Conservation (phyloP, 768 basidiomycete species). For the Boletus rubropictus region DNA sequence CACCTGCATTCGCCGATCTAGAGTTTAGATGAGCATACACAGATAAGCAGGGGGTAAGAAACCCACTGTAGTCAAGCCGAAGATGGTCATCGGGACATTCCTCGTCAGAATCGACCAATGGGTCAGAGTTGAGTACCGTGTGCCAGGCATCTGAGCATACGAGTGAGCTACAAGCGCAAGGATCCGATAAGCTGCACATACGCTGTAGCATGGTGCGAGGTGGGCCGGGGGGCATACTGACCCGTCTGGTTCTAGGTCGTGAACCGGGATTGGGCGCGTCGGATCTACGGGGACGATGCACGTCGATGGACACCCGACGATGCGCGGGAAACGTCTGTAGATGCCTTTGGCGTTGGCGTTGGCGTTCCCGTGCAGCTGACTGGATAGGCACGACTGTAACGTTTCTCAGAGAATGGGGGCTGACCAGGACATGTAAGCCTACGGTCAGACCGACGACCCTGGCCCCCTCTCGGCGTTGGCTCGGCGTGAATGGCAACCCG, state of each 20-base stretch:
- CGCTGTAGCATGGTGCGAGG: conserved; percentile 62
- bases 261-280: conserved; percentile 18
- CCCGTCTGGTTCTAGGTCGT: conserved; percentile 22
- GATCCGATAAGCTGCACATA: conserved; percentile 31
- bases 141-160: conserved; percentile 65
- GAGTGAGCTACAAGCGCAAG: conserved; percentile 3
- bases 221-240: conserved; percentile 25
- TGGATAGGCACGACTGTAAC: conserved; percentile 19
- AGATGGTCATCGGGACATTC: conserved; percentile 60
- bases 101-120: conserved; percentile 72
- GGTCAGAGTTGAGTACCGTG: conserved; percentile 57
- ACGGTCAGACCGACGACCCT: conserved; percentile 29
- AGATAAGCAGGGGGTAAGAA: conserved; percentile 1
- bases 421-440: conserved; percentile 4
- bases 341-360: conserved; percentile 24
- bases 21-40: conserved; percentile 7
- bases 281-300: conserved; percentile 22
- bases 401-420: conserved; percentile 7
- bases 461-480: conserved; percentile 13
- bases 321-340: conserved; percentile 17
- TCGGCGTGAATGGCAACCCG: conserved; percentile 12
- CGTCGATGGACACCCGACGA: conserved; percentile 25
- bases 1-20: conserved; percentile 57
- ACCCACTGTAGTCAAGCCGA: conserved; percentile 59
- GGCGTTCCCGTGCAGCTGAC: conserved; percentile 21